Percentiles rank a stretch among this genome's conserved stretches.
Evolutionary conservation across 1,139 yeast genomes (phyloP).

Genomic region (Geotrichum carabidarum): DNA sequence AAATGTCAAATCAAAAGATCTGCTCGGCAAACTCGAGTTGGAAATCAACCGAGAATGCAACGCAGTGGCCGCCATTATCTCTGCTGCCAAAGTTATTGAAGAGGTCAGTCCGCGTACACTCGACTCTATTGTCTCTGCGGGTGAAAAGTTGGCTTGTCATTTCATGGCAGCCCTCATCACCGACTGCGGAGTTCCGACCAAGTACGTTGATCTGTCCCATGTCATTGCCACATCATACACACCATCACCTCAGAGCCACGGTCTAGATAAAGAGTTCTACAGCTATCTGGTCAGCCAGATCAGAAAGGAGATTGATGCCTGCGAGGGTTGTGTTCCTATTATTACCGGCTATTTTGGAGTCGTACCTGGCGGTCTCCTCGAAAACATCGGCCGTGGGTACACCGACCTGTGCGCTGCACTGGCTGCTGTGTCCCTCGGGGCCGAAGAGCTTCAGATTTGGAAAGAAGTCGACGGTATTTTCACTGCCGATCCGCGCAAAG

Average conservation of each 20-base stretch:
- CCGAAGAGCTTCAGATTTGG: slow-evolving; percentile 96
- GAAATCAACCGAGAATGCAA: slow-evolving; percentile 63
- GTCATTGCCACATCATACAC: slow-evolving; percentile 40
- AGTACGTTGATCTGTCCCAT: slow-evolving; percentile 71
- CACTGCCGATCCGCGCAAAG: slow-evolving; percentile 97
- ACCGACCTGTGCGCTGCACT: slow-evolving; percentile 97
- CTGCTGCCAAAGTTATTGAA: slow-evolving; percentile 87
- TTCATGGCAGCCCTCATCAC: slow-evolving; percentile 82
- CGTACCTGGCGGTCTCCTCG: slow-evolving; percentile 88
- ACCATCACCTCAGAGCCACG: not conserved
- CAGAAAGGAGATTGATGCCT: slow-evolving; percentile 44
- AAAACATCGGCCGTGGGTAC: slow-evolving; percentile 94
- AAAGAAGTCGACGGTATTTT: slow-evolving; percentile 98
- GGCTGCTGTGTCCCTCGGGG: slow-evolving; percentile 85
- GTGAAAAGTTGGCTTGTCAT: slow-evolving; percentile 86
- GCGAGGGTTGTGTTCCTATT: slow-evolving; percentile 63
- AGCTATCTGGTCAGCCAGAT: slow-evolving; percentile 35
- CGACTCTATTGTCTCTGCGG: slow-evolving; percentile 87
- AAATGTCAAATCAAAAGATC: slow-evolving; percentile 44
- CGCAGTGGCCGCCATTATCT: slow-evolving; percentile 61
- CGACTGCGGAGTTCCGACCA: slow-evolving; percentile 71
- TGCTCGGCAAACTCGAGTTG: slow-evolving; percentile 48
- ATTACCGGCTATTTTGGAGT: slow-evolving; percentile 92
- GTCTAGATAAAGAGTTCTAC: slow-evolving; percentile 3
- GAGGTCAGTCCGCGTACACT: slow-evolving; percentile 85